Evolutionary conservation across 805 yeast species (phyloP), one percentile per base, ranked within the genome.

Genomic region (Teunomyces tritomae): DNA sequence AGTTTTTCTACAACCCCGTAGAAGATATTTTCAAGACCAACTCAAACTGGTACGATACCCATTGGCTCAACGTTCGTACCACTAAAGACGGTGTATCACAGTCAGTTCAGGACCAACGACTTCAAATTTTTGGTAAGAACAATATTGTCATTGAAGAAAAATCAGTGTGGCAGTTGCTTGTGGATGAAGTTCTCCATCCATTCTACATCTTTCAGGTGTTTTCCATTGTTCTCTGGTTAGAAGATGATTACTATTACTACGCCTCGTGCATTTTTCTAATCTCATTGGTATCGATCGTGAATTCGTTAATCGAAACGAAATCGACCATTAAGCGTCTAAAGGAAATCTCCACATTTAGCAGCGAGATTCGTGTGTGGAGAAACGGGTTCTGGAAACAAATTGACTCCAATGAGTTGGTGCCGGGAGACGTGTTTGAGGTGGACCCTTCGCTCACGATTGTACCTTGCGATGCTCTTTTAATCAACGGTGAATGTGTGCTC

Each of bases 191-290:
- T 0, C 69, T 94, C 36, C 98, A 94, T 64, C 99, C 99, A 0
- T 94, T 94, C 63, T 94, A 94, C 64, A 79, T 95, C 37, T 94
- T 94, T 64, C 99, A 94, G 70, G 84, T 92, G 1, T 92, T 92
- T 62, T 90, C 97, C 3, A 87, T 94, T 47, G 70, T 91, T 28
- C 71, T 94, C 39, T 94, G 99, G 99, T 77, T 89, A 8, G 80
- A 89, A 11, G 99, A 94, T 65, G 85, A 87, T 57, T 94, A 95
- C 66, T 87, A 85, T 63, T 94, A 92, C 68, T 94, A 94, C 63
- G 99, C 99, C 0, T 76, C 82, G 14, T 95, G 99, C 66, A 94
- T 94, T 50, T 85, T 94, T 55, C 48, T 90, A 30, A 94, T 94
- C 29, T 94, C 99, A 0, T 62, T 90, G 33, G 68, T 87, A 3